Evolutionary conservation across 257 asterid species (phyloP), one percentile per base, ranked within the genome.

Genomic region (Nicotiana knightiana): DNA sequence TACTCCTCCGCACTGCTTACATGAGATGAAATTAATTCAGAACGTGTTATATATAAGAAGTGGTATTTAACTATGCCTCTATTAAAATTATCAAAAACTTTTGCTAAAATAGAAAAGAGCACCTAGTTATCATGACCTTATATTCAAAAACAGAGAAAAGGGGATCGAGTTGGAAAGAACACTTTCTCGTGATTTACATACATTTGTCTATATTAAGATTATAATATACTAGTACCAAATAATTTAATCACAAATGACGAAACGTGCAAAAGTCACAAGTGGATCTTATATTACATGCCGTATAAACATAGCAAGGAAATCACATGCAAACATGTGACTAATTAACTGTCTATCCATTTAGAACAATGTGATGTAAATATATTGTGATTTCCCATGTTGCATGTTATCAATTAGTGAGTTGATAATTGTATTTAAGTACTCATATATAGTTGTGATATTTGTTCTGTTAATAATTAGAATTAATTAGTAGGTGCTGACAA

Each of bases 271-370:
- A 81, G 54, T 28, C 87, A 84, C 91, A 88, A 87, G 90, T 89
- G 88, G 87, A 21, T 21, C 89, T 86, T 86, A 28, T 28, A 28
- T 1, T 28, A 85, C 92, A 87, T 87, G 92, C 89, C 85, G 82
- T 83, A 70, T 85, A 77, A 80, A 24, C 30, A 28, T 24, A 57
- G 81, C 71, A 33, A 61, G 39, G 53, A 48, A 76, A 57, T 82
- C 93, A 89, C 92, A 86, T 89, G 92, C 84, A 80, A 76, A 82
- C 91, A 92, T 80, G 93, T 90, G 93, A 73, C 51, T 37, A 70
- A 82, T 86, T 87, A 76, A 84, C 58, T 58, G 24, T 59, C 16
- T 9, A 64, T 67, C 62, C 39, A 48, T 73, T 73, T 46, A 71
- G 32, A 8, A 73, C 15, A 43, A 71, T 73, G 39, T 26, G 62